Evolutionary conservation across 805 yeast genomes (phyloP), one percentile per base, ranked within the genome.

Genomic region (Starmera pachycereana): DNA sequence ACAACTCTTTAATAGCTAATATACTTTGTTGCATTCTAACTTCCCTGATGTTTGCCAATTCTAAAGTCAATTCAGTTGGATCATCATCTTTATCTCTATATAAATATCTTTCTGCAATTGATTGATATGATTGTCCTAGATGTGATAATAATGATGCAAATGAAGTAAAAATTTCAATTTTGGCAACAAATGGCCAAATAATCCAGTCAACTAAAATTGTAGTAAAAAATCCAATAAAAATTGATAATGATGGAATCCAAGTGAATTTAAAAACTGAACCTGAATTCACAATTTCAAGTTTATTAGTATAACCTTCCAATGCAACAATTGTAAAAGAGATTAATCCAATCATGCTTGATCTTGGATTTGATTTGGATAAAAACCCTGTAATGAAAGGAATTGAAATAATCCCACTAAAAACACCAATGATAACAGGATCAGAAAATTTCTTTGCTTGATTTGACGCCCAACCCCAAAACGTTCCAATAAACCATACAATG

Each of bases 401-500:
- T 33, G 56, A 56, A n/a, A 68, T 49, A 9, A 69, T 12, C 0
- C 56, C 63, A 4, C 66, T 61, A 48, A 70, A 65, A 3, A 61
- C 60, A 10, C 65, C 64, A 34, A 69, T 48, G 6, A 71, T 69
- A 41, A 60, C 61, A 1, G 65, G 61, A 38, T 53, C 54, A 25
- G 63, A 53, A 37, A 59, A 65, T 38, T 61, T 62, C 16, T 57
- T 47, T 2, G 74, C 55, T 27, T 65, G 62, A 41, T 54, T 57
- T 1, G 71, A 66, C 12, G 70, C 63, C 61, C 74, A 71, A 1
- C 70, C 76, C 68, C 72, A 68, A 42, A 70, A 63, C 10, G 63
- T 57, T 3, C 72, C 73, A n/a, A 60, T 25, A 8, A 69, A 37
- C 42, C 68, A 62, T 32, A 61, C 60, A 0, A 51, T 12, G 0